phyloP scores from a whole-genome alignment of 192 early-diverging fungal species.

The Thamnidium elegans region DNA sequence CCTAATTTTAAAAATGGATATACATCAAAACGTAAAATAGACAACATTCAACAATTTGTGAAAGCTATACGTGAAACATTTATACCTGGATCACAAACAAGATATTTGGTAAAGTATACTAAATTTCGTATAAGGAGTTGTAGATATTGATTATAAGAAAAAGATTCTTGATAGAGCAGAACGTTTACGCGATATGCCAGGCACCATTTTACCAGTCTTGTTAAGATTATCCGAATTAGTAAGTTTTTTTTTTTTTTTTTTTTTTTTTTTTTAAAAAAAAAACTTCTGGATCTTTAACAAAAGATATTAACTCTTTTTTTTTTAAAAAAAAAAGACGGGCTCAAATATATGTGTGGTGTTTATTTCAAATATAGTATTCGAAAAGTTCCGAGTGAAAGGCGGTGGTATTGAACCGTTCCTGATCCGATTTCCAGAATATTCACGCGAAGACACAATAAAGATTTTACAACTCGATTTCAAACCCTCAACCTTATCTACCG shows the following conservation, averaged over 20 bases:
- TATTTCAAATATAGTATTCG: slow-evolving; percentile 71
- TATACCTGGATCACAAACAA: background rate
- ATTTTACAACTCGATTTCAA: slow-evolving; percentile 74
- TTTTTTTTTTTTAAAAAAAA: background rate
- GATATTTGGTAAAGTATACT: background rate
- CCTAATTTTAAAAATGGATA: slow-evolving; percentile 48
- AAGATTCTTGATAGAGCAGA: slow-evolving; percentile 66
- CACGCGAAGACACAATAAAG: slow-evolving; percentile 61
- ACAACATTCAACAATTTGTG: slow-evolving; percentile 72
- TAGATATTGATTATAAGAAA: background rate
- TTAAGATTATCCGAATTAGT: slow-evolving; percentile 72
- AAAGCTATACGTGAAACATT: slow-evolving; percentile 28
- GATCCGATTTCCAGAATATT: slow-evolving; percentile 76
- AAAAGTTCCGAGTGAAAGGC: slow-evolving; percentile 70
- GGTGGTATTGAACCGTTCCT: slow-evolving; percentile 60
- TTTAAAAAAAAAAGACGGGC: slow-evolving; percentile 30
- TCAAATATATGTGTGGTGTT: slow-evolving; percentile 68
- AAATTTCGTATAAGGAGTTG: too few species aligned
- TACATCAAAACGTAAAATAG: slow-evolving; percentile 54
- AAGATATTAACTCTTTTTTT: background rate
- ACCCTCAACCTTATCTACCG: background rate
- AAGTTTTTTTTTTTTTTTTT: slow-evolving; percentile 8
- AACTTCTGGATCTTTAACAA: too few species aligned
- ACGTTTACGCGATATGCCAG: slow-evolving; percentile 66
- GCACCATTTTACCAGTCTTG: slow-evolving; percentile 65